phyloP scores from a whole-genome alignment of 208 protist genomes.

The Trypanosoma platydactyli region DNA sequence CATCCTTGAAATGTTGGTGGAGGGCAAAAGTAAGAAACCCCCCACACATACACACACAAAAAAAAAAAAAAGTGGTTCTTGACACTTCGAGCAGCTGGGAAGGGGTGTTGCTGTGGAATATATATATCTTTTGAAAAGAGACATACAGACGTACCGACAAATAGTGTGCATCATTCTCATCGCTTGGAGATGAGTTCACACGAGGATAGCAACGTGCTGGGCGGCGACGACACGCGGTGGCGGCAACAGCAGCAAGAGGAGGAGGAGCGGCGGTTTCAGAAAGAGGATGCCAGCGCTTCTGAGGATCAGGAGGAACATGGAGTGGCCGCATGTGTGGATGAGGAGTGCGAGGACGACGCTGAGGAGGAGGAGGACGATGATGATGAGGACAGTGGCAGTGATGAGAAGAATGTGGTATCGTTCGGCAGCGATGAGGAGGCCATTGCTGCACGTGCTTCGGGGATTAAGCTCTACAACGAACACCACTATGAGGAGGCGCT shows the following conservation, averaged over 20 bases:
- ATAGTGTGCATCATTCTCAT: no score
- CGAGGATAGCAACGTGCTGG: neutral
- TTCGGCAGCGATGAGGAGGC: conserved; percentile 68
- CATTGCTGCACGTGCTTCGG: conserved; percentile 41
- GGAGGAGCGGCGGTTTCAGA: conserved; percentile 25
- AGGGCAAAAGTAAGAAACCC: neutral
- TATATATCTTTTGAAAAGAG: no score
- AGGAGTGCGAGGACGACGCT: conserved; percentile 10
- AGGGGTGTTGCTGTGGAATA: no score
- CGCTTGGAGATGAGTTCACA: no score
- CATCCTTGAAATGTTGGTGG: no score
- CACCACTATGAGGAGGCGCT: conserved; percentile 63
- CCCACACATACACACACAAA: no score
- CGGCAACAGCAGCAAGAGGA: conserved; percentile 17
- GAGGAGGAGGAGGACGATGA: conserved; percentile 4
- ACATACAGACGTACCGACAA: no score
- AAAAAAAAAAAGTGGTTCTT: no score
- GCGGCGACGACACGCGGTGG: neutral
- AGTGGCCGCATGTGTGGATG: neutral
- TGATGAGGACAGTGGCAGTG: conserved; percentile 30
- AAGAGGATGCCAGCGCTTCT: neutral
- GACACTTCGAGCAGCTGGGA: no score
- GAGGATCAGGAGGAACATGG: neutral
- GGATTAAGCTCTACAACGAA: conserved; percentile 68
- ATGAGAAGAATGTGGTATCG: conserved; percentile 42